Percentiles rank a stretch among this genome's conserved stretches.
Evolutionary conservation across 352 stramenopile species (phyloP).

Genomic region (Pythium folliculosum): DNA sequence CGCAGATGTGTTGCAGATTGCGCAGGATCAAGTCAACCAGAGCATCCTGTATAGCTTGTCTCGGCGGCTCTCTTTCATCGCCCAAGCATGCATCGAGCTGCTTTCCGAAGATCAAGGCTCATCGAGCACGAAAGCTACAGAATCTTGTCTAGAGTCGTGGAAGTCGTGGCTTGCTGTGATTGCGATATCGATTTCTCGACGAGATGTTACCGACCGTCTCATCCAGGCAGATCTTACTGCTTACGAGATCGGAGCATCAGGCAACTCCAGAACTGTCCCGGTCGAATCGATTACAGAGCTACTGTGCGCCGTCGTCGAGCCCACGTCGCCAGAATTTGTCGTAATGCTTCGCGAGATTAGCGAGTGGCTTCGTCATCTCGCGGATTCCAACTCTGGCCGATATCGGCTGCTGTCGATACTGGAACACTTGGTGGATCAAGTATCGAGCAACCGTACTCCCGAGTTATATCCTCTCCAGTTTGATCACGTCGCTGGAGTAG

Average conservation of each 20-base stretch:
- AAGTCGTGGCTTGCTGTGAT: constrained; percentile 54
- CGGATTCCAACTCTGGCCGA: constrained; percentile 15
- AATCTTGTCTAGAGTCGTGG: constrained; percentile 34
- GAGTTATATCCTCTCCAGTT: constrained; percentile 19
- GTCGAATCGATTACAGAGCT: constrained; percentile 45
- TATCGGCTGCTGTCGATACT: constrained; percentile 17
- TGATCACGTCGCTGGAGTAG: no score
- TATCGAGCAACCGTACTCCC: background rate
- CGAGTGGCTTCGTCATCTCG: constrained; percentile 9
- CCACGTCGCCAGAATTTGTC: constrained; percentile 53
- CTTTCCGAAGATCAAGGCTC: constrained; percentile 19
- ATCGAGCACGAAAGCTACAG: constrained; percentile 26
- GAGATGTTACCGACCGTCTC: constrained; percentile 51
- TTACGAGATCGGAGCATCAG: constrained; percentile 15
- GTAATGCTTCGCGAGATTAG: constrained; percentile 36
- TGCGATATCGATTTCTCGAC: constrained; percentile 42
- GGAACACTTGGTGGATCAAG: constrained; percentile 2
- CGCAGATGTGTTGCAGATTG: constrained; percentile 41
- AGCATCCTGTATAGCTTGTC: constrained; percentile 45
- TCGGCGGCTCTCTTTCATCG: constrained; percentile 62
- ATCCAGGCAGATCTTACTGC: constrained; percentile 61
- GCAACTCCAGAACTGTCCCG: background rate
- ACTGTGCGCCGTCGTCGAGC: constrained; percentile 33
- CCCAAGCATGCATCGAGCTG: constrained; percentile 39
- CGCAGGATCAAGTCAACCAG: constrained; percentile 26